Percentiles rank a stretch among this genome's conserved stretches.
phyloP scores from a whole-genome alignment of 768 basidiomycete species.

The Hericium erinaceus region DNA sequence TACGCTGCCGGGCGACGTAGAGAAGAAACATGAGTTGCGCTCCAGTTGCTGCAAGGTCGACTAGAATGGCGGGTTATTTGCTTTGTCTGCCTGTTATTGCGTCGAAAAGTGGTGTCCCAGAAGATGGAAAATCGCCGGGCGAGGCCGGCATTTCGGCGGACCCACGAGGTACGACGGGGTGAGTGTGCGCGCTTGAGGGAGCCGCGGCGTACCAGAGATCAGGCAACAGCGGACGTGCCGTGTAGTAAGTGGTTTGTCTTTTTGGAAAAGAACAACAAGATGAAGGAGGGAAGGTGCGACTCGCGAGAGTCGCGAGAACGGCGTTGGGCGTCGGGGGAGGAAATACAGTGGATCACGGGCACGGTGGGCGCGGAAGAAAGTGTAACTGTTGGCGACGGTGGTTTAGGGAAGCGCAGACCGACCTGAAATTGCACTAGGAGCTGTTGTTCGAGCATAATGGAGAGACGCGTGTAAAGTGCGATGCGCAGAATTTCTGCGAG shows the following conservation, averaged over 20 bases:
- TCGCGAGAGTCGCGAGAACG: constrained; percentile 15
- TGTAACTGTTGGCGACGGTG: constrained; percentile 18
- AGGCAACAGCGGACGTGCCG: constrained; percentile 19
- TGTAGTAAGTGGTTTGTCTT: constrained; percentile 26
- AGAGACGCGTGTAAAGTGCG: constrained; percentile 43
- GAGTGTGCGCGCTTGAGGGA: constrained; percentile 15
- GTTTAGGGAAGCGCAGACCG: constrained; percentile 32
- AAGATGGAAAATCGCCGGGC: constrained; percentile 13
- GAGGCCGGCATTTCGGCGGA: constrained; percentile 22
- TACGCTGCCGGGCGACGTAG: constrained; percentile 43
- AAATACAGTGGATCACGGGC: constrained; percentile 4
- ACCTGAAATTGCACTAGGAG: constrained; percentile 42
- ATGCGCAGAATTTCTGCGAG: constrained; percentile 43
- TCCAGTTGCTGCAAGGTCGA: constrained; percentile 33
- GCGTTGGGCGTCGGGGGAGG: constrained; percentile 15
- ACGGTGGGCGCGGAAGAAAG: neutral
- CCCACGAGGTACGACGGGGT: constrained; percentile 11
- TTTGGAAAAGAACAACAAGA: constrained; percentile 29
- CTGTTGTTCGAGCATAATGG: constrained; percentile 52
- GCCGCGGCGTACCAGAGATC: constrained; percentile 21
- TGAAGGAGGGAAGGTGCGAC: constrained; percentile 7
- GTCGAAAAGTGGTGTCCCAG: constrained; percentile 2
- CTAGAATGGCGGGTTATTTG: constrained; percentile 25
- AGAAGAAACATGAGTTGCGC: constrained; percentile 31
- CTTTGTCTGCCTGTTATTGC: neutral